Base-by-base conservation (phyloP, 345 rosid genomes). In the Chamaenerion angustifolium region DNA sequence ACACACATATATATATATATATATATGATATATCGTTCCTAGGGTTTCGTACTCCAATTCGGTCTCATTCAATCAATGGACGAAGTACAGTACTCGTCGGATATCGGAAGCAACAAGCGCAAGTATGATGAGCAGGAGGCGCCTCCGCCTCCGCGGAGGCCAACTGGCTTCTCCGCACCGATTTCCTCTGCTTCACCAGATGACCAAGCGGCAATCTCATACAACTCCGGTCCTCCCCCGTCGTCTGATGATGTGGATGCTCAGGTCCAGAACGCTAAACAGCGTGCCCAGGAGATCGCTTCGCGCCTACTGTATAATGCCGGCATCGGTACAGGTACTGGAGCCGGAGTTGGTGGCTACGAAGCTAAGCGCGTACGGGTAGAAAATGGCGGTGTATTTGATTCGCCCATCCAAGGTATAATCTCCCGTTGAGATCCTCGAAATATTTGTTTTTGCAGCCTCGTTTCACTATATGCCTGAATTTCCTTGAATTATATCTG, bases 61-160 rank as follows among this genome's bases (percentile, higher is more conserved):
- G 4, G 25, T 7, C 14, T 27, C 42, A 45, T 15, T 13, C 23
- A 47, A 15, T 31, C 46, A 18, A 92, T 93, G 99, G 97, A 94
- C 12, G 99, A 88, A 71, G 99, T 90, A n/a, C 94, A 79, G 8
- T 87, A 87, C 81, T 71, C 94, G 10, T 72, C 94, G 4, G 81
- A 65, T 27, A 31, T 56, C 17, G 67, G 62, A 54, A 43, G 64
- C 45, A 71, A 64, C 71, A 93, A 93, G 70, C 92, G 99, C 50
- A 93, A 93, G 59, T 88, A 79, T 73, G 99, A 88, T 3, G 99
- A 88, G 64, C 86, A 72, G 44, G 54, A 52, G 13, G 13, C 82
- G 15, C 88, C 81, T 6, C 62, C 81, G 0, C 43, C 82, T 0
- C 14, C 71, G 0, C 86, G 96, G 16, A 71, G 95, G 48, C 66